phyloP scores from a whole-genome alignment of 2,329 filamentous ascomycete genomes.

The Fusarium citri region DNA sequence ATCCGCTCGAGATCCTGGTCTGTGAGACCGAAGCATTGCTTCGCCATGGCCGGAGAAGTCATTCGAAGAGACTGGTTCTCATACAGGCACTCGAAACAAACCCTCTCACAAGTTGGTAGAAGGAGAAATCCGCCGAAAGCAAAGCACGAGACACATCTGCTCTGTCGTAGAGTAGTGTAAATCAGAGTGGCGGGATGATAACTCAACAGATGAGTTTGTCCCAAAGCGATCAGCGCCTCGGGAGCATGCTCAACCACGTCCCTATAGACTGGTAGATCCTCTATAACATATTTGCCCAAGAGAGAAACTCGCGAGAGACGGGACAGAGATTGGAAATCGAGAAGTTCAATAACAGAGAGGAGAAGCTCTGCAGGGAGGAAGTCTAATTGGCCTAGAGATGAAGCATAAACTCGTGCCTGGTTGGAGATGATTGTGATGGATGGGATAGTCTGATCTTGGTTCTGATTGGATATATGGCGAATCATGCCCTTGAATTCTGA shows the following conservation, averaged over 20 bases:
- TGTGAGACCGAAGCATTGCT: constrained; percentile 43
- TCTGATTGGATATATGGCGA: constrained; percentile 16
- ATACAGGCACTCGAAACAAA: constrained; percentile 48
- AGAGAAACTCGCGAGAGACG: constrained; percentile 46
- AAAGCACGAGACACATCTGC: constrained; percentile 46
- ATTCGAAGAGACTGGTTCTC: constrained; percentile 44
- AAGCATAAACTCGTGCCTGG: constrained; percentile 17
- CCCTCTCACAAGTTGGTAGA: constrained; percentile 49
- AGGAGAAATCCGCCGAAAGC: constrained; percentile 49
- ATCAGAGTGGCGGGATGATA: constrained; percentile 41
- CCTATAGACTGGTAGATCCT: constrained; percentile 53
- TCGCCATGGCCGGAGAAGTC: constrained; percentile 36
- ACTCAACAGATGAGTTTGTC: constrained; percentile 39
- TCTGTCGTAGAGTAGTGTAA: constrained; percentile 37
- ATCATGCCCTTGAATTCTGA: constrained; percentile 40
- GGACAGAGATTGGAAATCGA: constrained; percentile 47
- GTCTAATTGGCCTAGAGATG: constrained; percentile 46
- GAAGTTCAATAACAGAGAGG: constrained; percentile 41
- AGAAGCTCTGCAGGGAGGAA: constrained; percentile 45
- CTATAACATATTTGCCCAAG: constrained; percentile 43
- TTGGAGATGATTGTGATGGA: constrained; percentile 15
- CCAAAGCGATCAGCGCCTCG: constrained; percentile 42
- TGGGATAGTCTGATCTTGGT: constrained; percentile 19
- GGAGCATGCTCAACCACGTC: constrained; percentile 56
- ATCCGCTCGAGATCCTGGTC: constrained; percentile 36